A percentile compares a stretch with the other conserved stretches of the same genome.
Conservation (phyloP, 257 asterid species). For the Nicotiana otophora region DNA sequence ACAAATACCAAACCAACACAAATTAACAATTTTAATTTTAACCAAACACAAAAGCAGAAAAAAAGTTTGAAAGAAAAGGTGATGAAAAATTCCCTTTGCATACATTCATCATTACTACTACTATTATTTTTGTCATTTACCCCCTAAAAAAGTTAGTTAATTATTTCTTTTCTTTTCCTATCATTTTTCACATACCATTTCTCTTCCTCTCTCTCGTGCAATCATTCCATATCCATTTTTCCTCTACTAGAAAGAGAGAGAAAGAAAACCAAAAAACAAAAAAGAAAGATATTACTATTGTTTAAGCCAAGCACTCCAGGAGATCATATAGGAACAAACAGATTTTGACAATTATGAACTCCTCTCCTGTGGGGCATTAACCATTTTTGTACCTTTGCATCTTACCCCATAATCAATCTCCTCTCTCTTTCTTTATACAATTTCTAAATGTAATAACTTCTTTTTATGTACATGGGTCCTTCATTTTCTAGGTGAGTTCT, state of each 20-base stretch:
- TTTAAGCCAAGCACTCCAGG: constrained; percentile 13
- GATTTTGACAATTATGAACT: constrained; percentile 7
- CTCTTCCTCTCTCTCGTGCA: constrained; percentile 9
- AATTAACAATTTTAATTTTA: neutral
- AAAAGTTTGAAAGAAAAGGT: constrained; percentile 4
- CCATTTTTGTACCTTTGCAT: constrained; percentile 1
- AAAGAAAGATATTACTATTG: neutral
- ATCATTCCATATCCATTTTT: constrained; percentile 15
- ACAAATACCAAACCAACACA: constrained; percentile 19
- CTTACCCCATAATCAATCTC: constrained; percentile 7
- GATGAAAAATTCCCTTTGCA: neutral
- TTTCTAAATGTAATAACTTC: neutral
- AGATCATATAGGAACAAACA: constrained; percentile 17
- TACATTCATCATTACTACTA: neutral
- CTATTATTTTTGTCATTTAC: neutral
- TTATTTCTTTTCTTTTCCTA: neutral
- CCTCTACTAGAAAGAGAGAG: constrained; percentile 12
- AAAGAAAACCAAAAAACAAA: constrained; percentile 12
- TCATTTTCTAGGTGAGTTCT: neutral
- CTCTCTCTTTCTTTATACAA: neutral
- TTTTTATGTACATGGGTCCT: neutral
- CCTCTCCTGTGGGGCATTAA: constrained; percentile 26
- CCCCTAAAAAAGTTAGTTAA: constrained; percentile 1
- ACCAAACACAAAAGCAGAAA: neutral
- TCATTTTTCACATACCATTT: neutral